Evolutionary conservation across 768 basidiomycete genomes (phyloP), one percentile per base, ranked within the genome.

Genomic region (Suillus americanus): DNA sequence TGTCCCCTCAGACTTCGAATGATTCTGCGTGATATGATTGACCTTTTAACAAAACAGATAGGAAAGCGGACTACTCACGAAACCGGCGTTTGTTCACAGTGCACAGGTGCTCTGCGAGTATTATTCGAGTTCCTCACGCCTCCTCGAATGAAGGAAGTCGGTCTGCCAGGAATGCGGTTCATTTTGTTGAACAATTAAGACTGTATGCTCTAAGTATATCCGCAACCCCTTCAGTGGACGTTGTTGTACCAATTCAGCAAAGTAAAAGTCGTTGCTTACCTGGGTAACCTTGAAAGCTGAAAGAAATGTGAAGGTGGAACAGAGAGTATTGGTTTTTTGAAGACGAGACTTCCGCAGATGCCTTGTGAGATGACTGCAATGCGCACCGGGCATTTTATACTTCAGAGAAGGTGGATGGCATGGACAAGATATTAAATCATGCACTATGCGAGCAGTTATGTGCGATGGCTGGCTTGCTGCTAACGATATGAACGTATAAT

Each of bases 91-190:
- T 23, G 23, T 4, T 59, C 38, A 28, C 9, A 28, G 2, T 54
- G 53, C 9, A 18, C 18, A 3, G 38, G 56, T 1, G 53, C 53
- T 54, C 30, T 54, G 30, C 30, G 56, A 28, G 3, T 18, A 16
- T 5, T 1, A 12, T 3, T 54, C 30, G 10, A 25, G 18, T 2
- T 3, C 18, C 5, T 59, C 25, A 59, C 56, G 5, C 35, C 35
- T n/a, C 56, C 56, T 59, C 56, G 38, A 40, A 59, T 59, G 37
- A 59, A 59, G 12, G 38, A 28, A 40, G 56, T 59, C 3, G 56
- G 56, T 40, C 56, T 40, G 1, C 56, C 56, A 18, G 38, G 56
- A 28, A 59, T 18, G 38, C 18, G 25, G 18, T 40, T 3, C 56
- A 59, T 28, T 59, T 2, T 28, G 18, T 28, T 16, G 25, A 28